A percentile compares a stretch with the other conserved stretches of the same genome.
phyloP scores from a whole-genome alignment of 2,329 filamentous ascomycete species.

The Hypomyces rosellus region DNA sequence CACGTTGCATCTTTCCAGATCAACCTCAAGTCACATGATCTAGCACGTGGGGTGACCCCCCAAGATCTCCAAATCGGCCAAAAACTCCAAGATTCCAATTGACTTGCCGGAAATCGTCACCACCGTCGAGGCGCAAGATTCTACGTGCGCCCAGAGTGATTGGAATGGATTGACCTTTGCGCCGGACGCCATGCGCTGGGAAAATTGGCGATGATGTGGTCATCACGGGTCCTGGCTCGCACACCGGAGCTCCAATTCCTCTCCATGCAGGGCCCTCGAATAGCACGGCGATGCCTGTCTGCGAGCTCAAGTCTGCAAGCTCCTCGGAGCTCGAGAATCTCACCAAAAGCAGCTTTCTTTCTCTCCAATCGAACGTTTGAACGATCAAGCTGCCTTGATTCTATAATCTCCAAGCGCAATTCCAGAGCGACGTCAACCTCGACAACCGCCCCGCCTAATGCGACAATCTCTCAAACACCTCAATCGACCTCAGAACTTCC shows the following conservation, averaged over 20 bases:
- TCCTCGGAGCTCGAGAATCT: conserved; percentile 16
- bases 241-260: conserved; percentile 22
- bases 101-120: too few relatives aligned
- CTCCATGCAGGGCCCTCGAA: conserved; percentile 15
- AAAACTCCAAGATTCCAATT: conserved; percentile 6
- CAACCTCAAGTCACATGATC: conserved; percentile 2
- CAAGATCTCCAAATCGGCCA: background rate
- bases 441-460: conserved; percentile 13
- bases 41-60: conserved; percentile 2
- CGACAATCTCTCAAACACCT: conserved; percentile 14
- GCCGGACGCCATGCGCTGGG: conserved; percentile 23
- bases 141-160: conserved; percentile 3
- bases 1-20: too few relatives aligned
- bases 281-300: conserved; percentile 24
- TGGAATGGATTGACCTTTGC: conserved; percentile 22
- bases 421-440: conserved; percentile 20
- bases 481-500: conserved; percentile 20
- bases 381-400: conserved; percentile 32
- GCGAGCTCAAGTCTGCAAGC: conserved; percentile 20
- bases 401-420: conserved; percentile 22
- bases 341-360: conserved; percentile 24
- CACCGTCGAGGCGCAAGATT: too few relatives aligned
- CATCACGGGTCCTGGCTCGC: conserved; percentile 25
- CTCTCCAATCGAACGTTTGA: conserved; percentile 31
- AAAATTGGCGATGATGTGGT: conserved; percentile 27